Conservation (phyloP, 2,329 filamentous ascomycete species). For the Sarocladiaceae sp. region DNA sequence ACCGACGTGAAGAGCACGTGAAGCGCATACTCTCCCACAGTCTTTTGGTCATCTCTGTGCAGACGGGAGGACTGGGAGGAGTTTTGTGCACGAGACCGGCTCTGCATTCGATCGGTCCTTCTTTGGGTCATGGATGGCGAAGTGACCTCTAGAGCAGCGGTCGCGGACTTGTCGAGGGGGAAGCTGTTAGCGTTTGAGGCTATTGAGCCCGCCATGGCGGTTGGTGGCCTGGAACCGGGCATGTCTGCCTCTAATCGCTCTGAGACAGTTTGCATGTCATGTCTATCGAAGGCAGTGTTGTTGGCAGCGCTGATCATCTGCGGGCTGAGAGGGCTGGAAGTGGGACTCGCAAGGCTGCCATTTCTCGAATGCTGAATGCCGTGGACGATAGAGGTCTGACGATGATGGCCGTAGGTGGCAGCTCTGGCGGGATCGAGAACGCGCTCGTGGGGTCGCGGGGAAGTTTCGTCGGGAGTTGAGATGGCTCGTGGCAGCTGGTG, state of each 20-base stretch:
- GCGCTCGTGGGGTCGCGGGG: constrained; percentile 43
- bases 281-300: constrained; percentile 48
- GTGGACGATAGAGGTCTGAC: constrained; percentile 95
- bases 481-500: constrained; percentile 43
- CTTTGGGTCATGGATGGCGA: constrained; percentile 39
- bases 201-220: constrained; percentile 37
- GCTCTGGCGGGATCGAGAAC: constrained; percentile 48
- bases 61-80: constrained; percentile 70
- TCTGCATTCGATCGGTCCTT: constrained; percentile 56
- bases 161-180: constrained; percentile 39
- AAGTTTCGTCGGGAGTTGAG: constrained; percentile 36
- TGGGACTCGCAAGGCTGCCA: constrained; percentile 75
- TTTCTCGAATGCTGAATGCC: constrained; percentile 89
- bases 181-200: constrained; percentile 17
- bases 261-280: constrained; percentile 41
- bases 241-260: constrained; percentile 39
- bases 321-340: constrained; percentile 79
- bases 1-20: constrained; percentile 94
- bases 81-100: constrained; percentile 63
- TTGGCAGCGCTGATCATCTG: constrained; percentile 68
- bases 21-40: constrained; percentile 94
- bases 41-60: constrained; percentile 72
- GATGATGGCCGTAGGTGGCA: constrained; percentile 71
- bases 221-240: constrained; percentile 35
- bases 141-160: constrained; percentile 36